Evolutionary conservation across 2,329 filamentous ascomycete genomes (phyloP).

Genomic region (Aquanectria penicillioides): DNA sequence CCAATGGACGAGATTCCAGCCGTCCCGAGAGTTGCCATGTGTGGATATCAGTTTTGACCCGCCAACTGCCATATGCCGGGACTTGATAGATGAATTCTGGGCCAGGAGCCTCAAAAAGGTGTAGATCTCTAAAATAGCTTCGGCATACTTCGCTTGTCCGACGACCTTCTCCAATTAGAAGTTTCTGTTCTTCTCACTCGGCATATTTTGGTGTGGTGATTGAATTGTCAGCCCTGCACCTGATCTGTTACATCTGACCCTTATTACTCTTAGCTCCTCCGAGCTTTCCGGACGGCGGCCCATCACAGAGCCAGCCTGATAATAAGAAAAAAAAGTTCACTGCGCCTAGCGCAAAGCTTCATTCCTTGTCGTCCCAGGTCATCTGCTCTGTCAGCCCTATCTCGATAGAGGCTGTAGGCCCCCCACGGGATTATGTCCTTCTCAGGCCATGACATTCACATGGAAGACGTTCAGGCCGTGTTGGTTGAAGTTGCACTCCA

Average conservation of each 20-base stretch:
- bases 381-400: constrained; percentile 21
- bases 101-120: constrained; percentile 15
- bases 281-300: constrained; percentile 13
- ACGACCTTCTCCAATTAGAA: background rate
- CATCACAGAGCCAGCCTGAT: background rate
- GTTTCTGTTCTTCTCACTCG: background rate
- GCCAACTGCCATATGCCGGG: constrained; percentile 3
- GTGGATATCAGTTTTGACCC: background rate
- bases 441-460: background rate
- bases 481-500: constrained; percentile 5
- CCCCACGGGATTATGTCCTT: constrained; percentile 5
- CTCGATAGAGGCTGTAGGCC: constrained; percentile 3
- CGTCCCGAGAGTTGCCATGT: constrained; percentile 3
- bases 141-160: constrained; percentile 15
- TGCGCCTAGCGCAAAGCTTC: background rate
- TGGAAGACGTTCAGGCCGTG: background rate
- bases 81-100: background rate
- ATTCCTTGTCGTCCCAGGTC: constrained; percentile 4
- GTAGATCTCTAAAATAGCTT: constrained; percentile 4
- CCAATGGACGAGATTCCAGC: constrained; percentile 1
- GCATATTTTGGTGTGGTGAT: background rate
- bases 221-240: background rate
- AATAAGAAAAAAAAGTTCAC: too few species aligned
- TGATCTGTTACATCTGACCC: background rate
- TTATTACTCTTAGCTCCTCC: background rate